Evolutionary conservation across 495 filamentous ascomycete genomes (phyloP).

Genomic region (Neurospora hispaniola): DNA sequence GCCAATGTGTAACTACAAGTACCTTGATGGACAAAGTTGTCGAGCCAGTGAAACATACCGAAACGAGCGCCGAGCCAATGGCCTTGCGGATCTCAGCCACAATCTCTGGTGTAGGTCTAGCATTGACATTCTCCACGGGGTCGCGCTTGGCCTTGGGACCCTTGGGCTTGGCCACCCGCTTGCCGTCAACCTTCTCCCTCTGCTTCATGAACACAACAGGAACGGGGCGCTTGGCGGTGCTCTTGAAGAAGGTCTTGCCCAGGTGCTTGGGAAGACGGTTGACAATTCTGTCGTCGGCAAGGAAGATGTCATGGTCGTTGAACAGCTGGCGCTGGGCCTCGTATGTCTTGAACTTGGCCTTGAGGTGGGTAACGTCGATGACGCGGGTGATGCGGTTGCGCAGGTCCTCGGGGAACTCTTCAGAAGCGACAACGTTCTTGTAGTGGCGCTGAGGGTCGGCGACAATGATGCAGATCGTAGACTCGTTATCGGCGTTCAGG

Average conservation of each 20-base stretch:
- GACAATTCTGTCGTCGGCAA: constrained; percentile 75
- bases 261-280: constrained; percentile 64
- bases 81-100: constrained; percentile 64
- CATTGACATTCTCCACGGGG: constrained; percentile 25
- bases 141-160: constrained; percentile 34
- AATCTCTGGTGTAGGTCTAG: constrained; percentile 39
- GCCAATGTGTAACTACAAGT: not conserved
- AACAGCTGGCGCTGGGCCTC: constrained; percentile 78
- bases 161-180: constrained; percentile 45
- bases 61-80: constrained; percentile 63
- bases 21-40: constrained; percentile 40
- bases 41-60: constrained; percentile 38
- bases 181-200: constrained; percentile 54
- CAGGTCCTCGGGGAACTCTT: constrained; percentile 63
- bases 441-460: constrained; percentile 73
- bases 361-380: constrained; percentile 72
- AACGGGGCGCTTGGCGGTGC: constrained; percentile 69
- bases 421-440: constrained; percentile 73
- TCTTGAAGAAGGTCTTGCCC: constrained; percentile 80
- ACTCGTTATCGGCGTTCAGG: constrained; percentile 45
- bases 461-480: constrained; percentile 65
- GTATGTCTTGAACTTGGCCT: constrained; percentile 74
- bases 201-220: constrained; percentile 62
- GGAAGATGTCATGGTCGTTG: constrained; percentile 73
- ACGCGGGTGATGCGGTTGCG: constrained; percentile 66